Conservation (phyloP, 2,329 filamentous ascomycete species). For the Trichoderma sp. region DNA sequence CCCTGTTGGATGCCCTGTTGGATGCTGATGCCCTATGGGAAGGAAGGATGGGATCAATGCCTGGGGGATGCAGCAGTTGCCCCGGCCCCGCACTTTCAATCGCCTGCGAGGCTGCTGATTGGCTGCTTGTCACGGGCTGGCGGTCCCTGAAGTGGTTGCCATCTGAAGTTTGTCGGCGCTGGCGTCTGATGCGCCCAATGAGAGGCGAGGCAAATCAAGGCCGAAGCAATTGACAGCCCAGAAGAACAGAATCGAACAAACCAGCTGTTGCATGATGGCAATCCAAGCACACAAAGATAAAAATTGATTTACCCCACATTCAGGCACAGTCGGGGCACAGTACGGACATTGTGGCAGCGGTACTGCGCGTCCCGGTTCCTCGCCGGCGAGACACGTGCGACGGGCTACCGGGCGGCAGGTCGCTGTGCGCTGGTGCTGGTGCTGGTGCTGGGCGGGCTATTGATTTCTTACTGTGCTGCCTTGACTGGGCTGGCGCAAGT, state of each 20-base stretch:
- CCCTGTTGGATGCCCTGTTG: background rate
- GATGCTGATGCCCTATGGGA: no score
- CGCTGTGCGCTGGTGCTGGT: background rate
- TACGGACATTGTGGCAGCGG: background rate
- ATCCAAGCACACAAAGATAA: background rate
- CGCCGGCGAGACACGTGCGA: background rate
- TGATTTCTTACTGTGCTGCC: conserved; percentile 1
- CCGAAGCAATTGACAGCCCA: no score
- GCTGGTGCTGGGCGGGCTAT: no score
- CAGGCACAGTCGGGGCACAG: conserved; percentile 1
- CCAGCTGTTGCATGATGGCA: background rate
- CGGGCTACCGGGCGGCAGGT: background rate
- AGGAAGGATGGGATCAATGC: no score
- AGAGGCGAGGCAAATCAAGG: background rate
- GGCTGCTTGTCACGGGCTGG: background rate
- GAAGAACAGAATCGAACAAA: background rate
- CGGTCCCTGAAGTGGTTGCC: background rate
- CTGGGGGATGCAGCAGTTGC: background rate
- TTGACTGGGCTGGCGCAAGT: background rate
- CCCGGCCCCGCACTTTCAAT: background rate
- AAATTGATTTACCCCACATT: background rate
- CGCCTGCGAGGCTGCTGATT: background rate
- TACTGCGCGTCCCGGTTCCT: background rate
- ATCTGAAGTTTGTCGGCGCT: conserved; percentile 9
- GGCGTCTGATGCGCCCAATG: conserved; percentile 11